Evolutionary conservation across 208 protist species (phyloP), one percentile per base, ranked within the genome.

Genomic region (Acanthamoeba culbertsoni): DNA sequence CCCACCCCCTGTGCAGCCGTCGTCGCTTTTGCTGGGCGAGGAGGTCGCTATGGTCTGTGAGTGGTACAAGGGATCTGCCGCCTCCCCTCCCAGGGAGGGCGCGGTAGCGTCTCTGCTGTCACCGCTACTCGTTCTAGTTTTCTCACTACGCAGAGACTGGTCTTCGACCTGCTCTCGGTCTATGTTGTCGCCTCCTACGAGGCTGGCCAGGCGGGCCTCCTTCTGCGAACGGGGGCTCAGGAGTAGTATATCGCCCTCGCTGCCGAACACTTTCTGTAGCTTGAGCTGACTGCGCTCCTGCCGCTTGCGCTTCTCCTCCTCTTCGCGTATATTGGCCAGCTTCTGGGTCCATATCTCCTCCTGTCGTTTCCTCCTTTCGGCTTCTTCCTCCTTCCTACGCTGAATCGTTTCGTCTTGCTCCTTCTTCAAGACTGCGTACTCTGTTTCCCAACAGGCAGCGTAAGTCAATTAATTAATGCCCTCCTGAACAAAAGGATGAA

Each of bases 181-280:
- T n/a, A n/a, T n/a, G 59, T 31, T 65, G 59, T 6, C 68, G 68
- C 68, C 35, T 31, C 23, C 37, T 40, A 77, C 37, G 68, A 77
- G 33, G 12, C 23, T n/a, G 68, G 18, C 68, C 16, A 48, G 37
- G 31, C 68, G n/a, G 68, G 35, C 68, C 18, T 28, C 40, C 33
- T 40, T 23, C 68, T 40, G n/a, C 23, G 46, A 37, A 14, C 63
- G 63, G 28, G 63, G 63, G 33, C 63, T 73, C 26, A 73, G 63
- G 28, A 73, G 63, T 18, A 77, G 68, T 8, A 77, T 77, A 37
- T 77, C 68, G 40, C 40, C 40, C 68, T 77, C 68, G 68, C 68
- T 77, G 16, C 68, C 68, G 26, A 77, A 77, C 68, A 77, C 68
- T 37, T 77, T 77, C 68, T 77, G 68, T 6, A 77, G 68, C 68